These are phyloP conservation scores for Annulohypoxylon truncatum DNA, from an alignment of 2,329 filamentous ascomycete species.

Conservation along the genomic window DNA sequence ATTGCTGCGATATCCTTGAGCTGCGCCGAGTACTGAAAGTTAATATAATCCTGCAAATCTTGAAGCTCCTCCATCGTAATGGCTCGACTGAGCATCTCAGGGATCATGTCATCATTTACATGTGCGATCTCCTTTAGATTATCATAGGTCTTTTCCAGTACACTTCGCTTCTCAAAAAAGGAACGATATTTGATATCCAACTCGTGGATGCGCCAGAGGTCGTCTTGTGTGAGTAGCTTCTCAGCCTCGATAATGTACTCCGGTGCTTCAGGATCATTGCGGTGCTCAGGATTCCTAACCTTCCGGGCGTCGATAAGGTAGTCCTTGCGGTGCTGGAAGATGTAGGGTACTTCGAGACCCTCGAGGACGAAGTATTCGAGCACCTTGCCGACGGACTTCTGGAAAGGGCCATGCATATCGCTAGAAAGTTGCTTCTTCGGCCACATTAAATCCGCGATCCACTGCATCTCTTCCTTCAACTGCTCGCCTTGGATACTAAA, in stretches of 20 bases:
- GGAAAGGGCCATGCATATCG: constrained; percentile 84
- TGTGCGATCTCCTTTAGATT: constrained; percentile 72
- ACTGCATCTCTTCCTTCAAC: constrained; percentile 87
- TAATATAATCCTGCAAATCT: constrained; percentile 94
- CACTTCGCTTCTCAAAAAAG: constrained; percentile 89
- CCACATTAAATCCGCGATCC: constrained; percentile 92
- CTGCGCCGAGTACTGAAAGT: constrained; percentile 90
- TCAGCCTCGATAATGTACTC: constrained; percentile 82
- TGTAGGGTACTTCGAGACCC: constrained; percentile 95
- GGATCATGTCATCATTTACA: constrained; percentile 78
- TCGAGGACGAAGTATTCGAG: constrained; percentile 95
- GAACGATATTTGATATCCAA: constrained; percentile 95
- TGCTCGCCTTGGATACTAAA: constrained; percentile 84
- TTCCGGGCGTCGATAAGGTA: constrained; percentile 93
- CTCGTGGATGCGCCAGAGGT: constrained; percentile 95
- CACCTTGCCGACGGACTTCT: constrained; percentile 89
- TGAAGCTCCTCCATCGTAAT: constrained; percentile 94
- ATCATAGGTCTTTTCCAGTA: constrained; percentile 81
- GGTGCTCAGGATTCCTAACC: constrained; percentile 67
- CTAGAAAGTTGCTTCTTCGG: constrained; percentile 82
- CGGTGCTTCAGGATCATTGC: constrained; percentile 75
- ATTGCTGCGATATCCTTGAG: constrained; percentile 81
- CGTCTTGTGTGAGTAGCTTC: constrained; percentile 90
- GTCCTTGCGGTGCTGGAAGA: constrained; percentile 98
- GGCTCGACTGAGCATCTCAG: constrained; percentile 83